These are phyloP conservation scores for Calvatia gigantea DNA, from an alignment of 768 basidiomycete species.

Conservation along the genomic window DNA sequence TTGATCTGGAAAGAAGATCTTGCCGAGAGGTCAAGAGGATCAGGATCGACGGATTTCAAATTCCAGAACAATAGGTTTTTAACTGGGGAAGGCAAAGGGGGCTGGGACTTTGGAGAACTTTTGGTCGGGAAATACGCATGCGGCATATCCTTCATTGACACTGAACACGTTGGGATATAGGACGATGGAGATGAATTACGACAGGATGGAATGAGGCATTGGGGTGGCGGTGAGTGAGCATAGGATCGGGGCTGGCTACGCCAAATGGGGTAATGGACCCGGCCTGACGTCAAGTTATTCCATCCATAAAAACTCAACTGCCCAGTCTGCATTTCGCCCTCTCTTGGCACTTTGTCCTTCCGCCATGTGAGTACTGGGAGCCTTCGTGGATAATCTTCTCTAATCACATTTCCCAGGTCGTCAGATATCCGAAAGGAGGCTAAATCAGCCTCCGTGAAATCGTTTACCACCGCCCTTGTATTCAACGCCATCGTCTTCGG, in stretches of 20 bases:
- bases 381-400: background rate
- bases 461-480: conserved; percentile 82
- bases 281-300: conserved; percentile 3
- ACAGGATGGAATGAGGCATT: background rate
- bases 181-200: background rate
- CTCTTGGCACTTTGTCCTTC: background rate
- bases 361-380: background rate
- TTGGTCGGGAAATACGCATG: too few relatives aligned
- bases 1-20: too few relatives aligned
- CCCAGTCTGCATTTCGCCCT: background rate
- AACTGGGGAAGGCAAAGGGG: too few relatives aligned
- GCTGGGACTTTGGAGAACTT: too few relatives aligned
- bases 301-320: background rate
- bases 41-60: too few relatives aligned
- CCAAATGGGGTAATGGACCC: conserved; percentile 1
- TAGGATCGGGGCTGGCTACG: background rate
- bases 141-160: too few relatives aligned
- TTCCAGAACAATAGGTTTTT: too few relatives aligned
- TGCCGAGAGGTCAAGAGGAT: too few relatives aligned
- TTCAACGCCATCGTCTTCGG: conserved; percentile 78
- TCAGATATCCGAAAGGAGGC: conserved; percentile 29
- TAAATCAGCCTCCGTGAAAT: conserved; percentile 61
- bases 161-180: too few relatives aligned
- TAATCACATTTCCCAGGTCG: conserved; percentile 30
- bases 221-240: background rate